Evolutionary conservation across 139 green algal species (phyloP), one percentile per base, ranked within the genome.

Genomic region (Volvox reticuliferus): DNA sequence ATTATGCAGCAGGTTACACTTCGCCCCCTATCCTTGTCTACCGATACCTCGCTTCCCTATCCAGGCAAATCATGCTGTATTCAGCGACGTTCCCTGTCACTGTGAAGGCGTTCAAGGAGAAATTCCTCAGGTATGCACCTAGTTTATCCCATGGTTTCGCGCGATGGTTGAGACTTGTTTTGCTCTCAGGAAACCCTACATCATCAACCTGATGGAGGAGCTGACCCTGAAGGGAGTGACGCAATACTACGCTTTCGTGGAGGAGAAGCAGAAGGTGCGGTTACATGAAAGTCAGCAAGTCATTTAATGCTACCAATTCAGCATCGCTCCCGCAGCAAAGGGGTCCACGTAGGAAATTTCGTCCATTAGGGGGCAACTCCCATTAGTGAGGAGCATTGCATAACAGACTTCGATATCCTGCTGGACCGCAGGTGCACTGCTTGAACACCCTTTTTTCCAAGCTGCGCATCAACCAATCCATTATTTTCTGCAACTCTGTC

Each of bases 181-280:
- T 73, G 65, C 6, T 62, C 61, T 50, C 69, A 96, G 95, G 88
- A 99, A 98, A 95, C 98, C 98, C 0, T 99, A 99, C 94, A 97
- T 99, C 89, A 99, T 99, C 91, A 99, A 99, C 95, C 94, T 99
- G 17, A 99, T 99, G 98, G 98, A 99, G 81, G 98, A 99, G 96
- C 97, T 99, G 30, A 99, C 98, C 5, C 96, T 99, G 2, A 99
- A 99, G 94, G 98, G 98, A 86, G 85, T 97, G n/a, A 94, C 93
- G 85, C 98, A 99, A 96, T 99, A 98, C 94, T 99, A 99, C 91
- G 98, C 98, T 0, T 99, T 99, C 94, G 98, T 99, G 81, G 98
- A 99, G 95, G 98, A 99, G 95, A 96, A 95, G 90, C 98, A 99
- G 94, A 99, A 99, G 94, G 95, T 98, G 71, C 94, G 97, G 65